Conservation (phyloP, 2,329 filamentous ascomycete species). For the Arthrocladium fulminans region DNA sequence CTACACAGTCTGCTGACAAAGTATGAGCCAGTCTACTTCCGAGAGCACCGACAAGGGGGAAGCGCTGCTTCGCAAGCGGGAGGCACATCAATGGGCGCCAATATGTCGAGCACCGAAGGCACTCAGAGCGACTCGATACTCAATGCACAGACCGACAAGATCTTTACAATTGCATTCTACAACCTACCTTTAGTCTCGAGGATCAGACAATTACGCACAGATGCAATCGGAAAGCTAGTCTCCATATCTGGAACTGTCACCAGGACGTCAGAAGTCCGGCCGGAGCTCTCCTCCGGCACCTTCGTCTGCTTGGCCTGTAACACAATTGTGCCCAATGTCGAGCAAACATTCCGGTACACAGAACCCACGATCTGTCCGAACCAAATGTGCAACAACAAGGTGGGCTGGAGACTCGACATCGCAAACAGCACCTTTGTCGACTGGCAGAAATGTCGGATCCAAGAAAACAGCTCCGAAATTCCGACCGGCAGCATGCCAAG, state of each 20-base stretch:
- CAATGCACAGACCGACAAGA: conserved; percentile 92
- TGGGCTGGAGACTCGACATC: conserved; percentile 95
- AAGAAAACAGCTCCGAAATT: conserved; percentile 97
- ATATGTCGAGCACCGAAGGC: conserved; percentile 55
- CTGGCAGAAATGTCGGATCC: conserved; percentile 97
- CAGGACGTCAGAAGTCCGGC: conserved; percentile 90
- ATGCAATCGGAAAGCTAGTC: conserved; percentile 82
- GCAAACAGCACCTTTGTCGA: conserved; percentile 95
- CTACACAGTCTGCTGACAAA: conserved; percentile 91
- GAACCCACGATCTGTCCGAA: conserved; percentile 96
- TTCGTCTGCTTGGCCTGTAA: conserved; percentile 87
- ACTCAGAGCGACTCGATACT: conserved; percentile 60
- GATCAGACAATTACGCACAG: conserved; percentile 74
- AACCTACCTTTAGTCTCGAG: conserved; percentile 81
- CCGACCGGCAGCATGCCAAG: conserved; percentile 97
- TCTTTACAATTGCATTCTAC: conserved; percentile 89
- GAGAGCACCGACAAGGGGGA: conserved; percentile 78
- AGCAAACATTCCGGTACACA: conserved; percentile 95
- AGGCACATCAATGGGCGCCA: conserved; percentile 46
- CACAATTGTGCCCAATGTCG: conserved; percentile 75
- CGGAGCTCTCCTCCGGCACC: conserved; percentile 83
- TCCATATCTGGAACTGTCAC: conserved; percentile 97
- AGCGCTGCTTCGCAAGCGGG: conserved; percentile 63
- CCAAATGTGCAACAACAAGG: conserved; percentile 71
- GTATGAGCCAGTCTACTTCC: conserved; percentile 88